Base-by-base conservation (phyloP, 2,329 filamentous ascomycete species). In the Colletotrichum trifolii region DNA sequence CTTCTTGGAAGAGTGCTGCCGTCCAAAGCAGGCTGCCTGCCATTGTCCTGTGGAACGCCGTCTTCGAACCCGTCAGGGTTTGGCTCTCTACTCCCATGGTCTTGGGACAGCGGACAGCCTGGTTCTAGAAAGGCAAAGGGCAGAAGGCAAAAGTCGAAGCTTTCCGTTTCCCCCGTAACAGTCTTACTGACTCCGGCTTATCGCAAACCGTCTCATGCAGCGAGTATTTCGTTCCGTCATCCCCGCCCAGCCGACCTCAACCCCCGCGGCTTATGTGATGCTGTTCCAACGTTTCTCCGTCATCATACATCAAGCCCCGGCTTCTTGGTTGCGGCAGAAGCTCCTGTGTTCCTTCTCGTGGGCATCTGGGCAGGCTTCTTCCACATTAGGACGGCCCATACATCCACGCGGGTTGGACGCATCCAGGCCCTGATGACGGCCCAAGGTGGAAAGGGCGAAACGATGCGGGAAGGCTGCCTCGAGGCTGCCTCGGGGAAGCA, bases 401-500 rank as follows among this genome's bases (percentile, higher is more conserved):
- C 46, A 57, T 49, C 62, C 55, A 67, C 57, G 48, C 66, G 53
- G 56, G 45, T 43, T 69, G 71, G 69, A 74, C 72, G 75, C 68
- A 73, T 76, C 74, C 70, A 70, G 73, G 73, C 71, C 71, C 71
- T 71, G 73, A 74, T 72, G 69, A 73, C 71, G 71, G 73, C 71
- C 72, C 73, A 69, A 72, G 71, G 72, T 71, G 67, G 57, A 58
- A 69, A 52, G 56, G 69, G 75, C 67, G 72, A 71, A 71, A 72
- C 74, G 71, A 71, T 73, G 76, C 76, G 77, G 77, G 76, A 78
- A 73, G 71, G 71, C 74, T 71, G 74, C 67, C 68, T 71, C 78
- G 78, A 73, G 71, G 71, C 74, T 71, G 74, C 67, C 68, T 71
- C 78, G 78, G 74, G 78, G 78, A 80, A 77, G 74, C 75, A 77